These are phyloP conservation scores for Penicilliopsis zonata DNA, from an alignment of 495 filamentous ascomycete genomes.

Conservation along the genomic window DNA sequence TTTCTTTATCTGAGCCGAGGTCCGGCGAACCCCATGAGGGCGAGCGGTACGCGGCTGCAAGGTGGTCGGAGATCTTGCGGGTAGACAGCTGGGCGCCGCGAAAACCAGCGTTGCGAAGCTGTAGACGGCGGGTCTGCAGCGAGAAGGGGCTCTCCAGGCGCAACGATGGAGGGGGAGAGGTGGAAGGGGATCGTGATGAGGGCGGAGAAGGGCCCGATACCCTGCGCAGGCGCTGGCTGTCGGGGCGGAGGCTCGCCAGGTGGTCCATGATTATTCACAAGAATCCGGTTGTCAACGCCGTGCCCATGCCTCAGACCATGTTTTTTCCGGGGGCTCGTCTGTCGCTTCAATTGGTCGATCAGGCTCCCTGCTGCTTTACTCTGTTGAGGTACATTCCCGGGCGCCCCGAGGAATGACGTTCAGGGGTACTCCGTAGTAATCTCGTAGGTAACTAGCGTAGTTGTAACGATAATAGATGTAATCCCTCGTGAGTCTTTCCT, in stretches of 20 bases:
- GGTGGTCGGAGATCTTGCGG: slow-evolving; percentile 7
- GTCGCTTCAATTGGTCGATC: neutral
- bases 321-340: neutral
- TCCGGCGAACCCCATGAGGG: slow-evolving; percentile 3
- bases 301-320: neutral
- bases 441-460: neutral
- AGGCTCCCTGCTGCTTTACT: neutral
- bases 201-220: neutral
- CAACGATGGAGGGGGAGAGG: slow-evolving; percentile 4
- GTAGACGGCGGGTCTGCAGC: slow-evolving; percentile 16
- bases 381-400: slow-evolving; percentile 1
- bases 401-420: neutral
- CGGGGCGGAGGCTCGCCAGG: neutral
- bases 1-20: slow-evolving; percentile 4
- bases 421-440: neutral
- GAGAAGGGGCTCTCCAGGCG: slow-evolving; percentile 7
- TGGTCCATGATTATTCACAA: slow-evolving; percentile 1
- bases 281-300: neutral
- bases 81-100: slow-evolving; percentile 11
- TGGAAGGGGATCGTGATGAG: slow-evolving; percentile 1
- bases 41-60: slow-evolving; percentile 4
- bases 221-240: neutral
- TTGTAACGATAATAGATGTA: no score
- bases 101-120: slow-evolving; percentile 23
- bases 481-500: no score